Base-by-base conservation (phyloP, 345 rosid genomes). In the Boechera divaricarpa region DNA sequence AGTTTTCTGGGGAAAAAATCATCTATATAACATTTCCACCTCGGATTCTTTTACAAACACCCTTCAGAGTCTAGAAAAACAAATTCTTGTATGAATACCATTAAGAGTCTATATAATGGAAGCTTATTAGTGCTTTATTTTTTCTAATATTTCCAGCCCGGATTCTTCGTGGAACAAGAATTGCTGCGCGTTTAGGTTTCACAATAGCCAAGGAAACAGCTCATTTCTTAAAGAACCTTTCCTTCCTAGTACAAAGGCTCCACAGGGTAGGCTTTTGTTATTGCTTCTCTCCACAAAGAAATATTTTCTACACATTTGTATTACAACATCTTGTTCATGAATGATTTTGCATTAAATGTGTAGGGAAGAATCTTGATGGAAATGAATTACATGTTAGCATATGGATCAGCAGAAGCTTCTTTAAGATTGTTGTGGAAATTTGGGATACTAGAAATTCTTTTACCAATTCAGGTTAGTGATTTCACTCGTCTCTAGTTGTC, bases 381-480 rank as follows among this genome's bases (percentile, higher is more conserved):
- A 86, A 83, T 91, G 89, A 94, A 94, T 78, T 88, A 91, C 82
- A 90, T 94, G 98, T 80, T 94, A 48, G 90, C 98, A 15, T 91
- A 88, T 82, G 98, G 98, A 67, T 91, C 97, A 58, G 94, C 92
- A n/a, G 97, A 91, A 87, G 87, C 97, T 65, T 90, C 98, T 71
- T 77, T 94, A 72, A 85, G 97, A 77, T 76, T 87, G 77, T 70
- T 94, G 69, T 94, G 94, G 97, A 94, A 82, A 82, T 91, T 91
- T 63, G 98, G 97, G 29, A 91, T 91, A 64, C 83, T 94, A 10
- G 96, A 94, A 74, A 69, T 90, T 78, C 89, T 94, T 68, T 72
- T 94, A 62, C 98, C 98, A 9, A 39, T 91, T 77, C 97, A 89
- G 88, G 98, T 87, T 87, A 69, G 61, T 55, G 33, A 8, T 28